These are phyloP conservation scores for Plenodomus biglobosus DNA, from an alignment of 2,329 filamentous ascomycete species.

Conservation along the genomic window DNA sequence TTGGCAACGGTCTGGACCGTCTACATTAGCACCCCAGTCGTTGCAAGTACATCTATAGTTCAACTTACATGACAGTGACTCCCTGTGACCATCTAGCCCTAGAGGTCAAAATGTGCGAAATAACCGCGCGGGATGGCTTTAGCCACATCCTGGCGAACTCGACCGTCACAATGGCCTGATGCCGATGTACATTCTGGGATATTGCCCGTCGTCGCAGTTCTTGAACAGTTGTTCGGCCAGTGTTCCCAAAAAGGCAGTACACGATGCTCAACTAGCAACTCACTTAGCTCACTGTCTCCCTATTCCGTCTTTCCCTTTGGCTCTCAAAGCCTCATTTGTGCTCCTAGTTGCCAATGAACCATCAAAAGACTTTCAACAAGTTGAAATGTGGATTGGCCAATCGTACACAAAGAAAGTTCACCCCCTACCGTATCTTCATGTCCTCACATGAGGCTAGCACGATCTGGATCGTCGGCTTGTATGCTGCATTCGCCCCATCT, in stretches of 20 bases:
- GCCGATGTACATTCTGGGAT: neutral
- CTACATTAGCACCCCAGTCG: constrained; percentile 1
- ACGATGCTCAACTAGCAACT: neutral
- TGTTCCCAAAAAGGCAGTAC: neutral
- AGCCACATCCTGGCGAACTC: neutral
- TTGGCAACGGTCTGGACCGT: constrained; percentile 33
- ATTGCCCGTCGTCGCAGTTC: neutral
- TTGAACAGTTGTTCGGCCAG: neutral
- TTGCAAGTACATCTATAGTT: neutral
- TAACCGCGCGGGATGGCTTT: neutral
- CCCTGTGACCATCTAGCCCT: neutral
- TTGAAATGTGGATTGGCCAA: neutral
- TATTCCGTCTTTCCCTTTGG: no score
- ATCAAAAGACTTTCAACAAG: neutral
- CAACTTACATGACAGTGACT: neutral
- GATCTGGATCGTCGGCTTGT: neutral
- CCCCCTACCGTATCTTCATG: neutral
- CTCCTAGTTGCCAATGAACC: neutral
- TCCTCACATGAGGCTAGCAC: neutral
- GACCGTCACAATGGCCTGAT: neutral
- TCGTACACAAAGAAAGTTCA: neutral
- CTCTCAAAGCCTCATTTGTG: neutral
- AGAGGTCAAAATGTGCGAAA: neutral
- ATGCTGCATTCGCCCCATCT: neutral
- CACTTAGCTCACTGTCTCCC: neutral